phyloP scores from a whole-genome alignment of 1,139 yeast species.

The Taphrina deformans region DNA sequence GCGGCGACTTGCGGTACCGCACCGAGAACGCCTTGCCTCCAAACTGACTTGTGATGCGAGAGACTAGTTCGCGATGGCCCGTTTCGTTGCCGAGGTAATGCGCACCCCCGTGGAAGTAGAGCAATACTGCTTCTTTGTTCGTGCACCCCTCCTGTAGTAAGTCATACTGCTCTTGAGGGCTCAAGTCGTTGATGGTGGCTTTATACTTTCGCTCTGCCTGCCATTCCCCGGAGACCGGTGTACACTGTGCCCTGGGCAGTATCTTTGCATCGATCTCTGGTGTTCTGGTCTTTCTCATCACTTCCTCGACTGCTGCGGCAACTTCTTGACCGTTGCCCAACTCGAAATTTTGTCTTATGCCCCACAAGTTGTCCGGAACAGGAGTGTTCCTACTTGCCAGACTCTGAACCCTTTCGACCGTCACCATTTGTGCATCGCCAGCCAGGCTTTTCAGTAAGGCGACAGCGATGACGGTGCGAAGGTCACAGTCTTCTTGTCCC shows the following conservation, averaged over 20 bases:
- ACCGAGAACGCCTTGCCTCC: constrained; percentile 27
- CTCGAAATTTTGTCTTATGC: background rate
- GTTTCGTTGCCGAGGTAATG: constrained; percentile 38
- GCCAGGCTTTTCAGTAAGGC: constrained; percentile 14
- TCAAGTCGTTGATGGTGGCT: background rate
- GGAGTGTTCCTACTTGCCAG: background rate
- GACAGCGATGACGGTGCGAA: constrained; percentile 9
- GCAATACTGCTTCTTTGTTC: constrained; percentile 43
- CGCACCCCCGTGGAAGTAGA: constrained; percentile 53
- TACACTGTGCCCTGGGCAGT: background rate
- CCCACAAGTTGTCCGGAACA: constrained; percentile 13
- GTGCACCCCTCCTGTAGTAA: constrained; percentile 12
- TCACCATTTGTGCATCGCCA: constrained; percentile 11
- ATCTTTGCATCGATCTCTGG: background rate
- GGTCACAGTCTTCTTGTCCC: constrained; percentile 19
- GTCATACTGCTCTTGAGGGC: background rate
- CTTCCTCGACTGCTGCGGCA: constrained; percentile 16
- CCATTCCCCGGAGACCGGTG: constrained; percentile 6
- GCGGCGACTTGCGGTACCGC: constrained; percentile 28
- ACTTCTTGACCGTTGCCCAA: background rate
- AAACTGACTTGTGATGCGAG: constrained; percentile 10
- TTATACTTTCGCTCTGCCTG: constrained; percentile 1
- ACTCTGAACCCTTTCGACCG: constrained; percentile 16
- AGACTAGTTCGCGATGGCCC: constrained; percentile 29
- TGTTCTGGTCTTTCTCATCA: background rate